A percentile compares a stretch with the other conserved stretches of the same genome.
phyloP scores from a whole-genome alignment of 192 early-diverging fungal genomes.

The Coemansia sp. region DNA sequence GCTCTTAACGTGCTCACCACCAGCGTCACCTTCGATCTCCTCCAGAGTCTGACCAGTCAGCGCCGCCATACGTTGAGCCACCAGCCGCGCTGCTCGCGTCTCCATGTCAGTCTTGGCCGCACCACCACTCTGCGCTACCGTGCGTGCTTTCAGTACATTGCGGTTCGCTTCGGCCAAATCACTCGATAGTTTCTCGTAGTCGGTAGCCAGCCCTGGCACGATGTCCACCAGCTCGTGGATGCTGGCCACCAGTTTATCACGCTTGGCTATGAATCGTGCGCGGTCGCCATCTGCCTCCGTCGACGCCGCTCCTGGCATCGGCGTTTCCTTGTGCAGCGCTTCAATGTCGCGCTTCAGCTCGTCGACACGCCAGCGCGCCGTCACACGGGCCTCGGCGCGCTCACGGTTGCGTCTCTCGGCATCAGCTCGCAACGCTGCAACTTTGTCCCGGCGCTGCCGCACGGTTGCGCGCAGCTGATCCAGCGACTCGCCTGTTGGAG shows the following conservation, averaged over 20 bases:
- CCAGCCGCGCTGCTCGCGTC: slow-evolving; percentile 40
- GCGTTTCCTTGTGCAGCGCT: slow-evolving; percentile 35
- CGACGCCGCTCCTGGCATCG: neutral
- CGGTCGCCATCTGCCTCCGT: slow-evolving; percentile 12
- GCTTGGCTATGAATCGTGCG: slow-evolving; percentile 26
- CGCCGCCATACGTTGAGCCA: slow-evolving; percentile 51
- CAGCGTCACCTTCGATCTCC: slow-evolving; percentile 8
- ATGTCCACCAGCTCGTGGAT: slow-evolving; percentile 22
- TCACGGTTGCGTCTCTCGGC: slow-evolving; percentile 19
- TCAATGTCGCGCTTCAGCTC: slow-evolving; percentile 52
- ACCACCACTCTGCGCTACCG: slow-evolving; percentile 7
- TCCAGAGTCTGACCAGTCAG: slow-evolving; percentile 43
- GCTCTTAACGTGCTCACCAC: neutral
- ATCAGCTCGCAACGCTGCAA: slow-evolving; percentile 2
- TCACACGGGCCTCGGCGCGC: slow-evolving; percentile 41
- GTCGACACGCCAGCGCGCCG: slow-evolving; percentile 41
- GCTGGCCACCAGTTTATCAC: slow-evolving; percentile 23
- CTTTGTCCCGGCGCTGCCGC: slow-evolving; percentile 27
- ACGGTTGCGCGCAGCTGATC: slow-evolving; percentile 37
- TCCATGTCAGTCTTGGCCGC: slow-evolving; percentile 29
- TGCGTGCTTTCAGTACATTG: slow-evolving; percentile 11
- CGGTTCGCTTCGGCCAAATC: slow-evolving; percentile 30
- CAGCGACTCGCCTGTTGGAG: slow-evolving; percentile 23
- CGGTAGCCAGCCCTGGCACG: slow-evolving; percentile 28
- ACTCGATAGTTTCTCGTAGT: slow-evolving; percentile 26